phyloP scores from a whole-genome alignment of 345 rosid genomes.

The Linum tenue region DNA sequence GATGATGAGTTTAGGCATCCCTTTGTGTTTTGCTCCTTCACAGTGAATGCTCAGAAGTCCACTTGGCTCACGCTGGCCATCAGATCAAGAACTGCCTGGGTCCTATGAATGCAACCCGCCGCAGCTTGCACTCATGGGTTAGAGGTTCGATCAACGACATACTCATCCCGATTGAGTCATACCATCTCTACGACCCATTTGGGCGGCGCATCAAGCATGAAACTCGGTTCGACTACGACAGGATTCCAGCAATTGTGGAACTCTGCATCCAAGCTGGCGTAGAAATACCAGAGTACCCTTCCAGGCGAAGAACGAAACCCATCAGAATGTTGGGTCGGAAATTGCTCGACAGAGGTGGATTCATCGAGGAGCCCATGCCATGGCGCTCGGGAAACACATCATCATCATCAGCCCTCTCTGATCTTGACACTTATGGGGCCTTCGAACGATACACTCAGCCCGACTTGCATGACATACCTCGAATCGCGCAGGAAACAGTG shows the following conservation, averaged over 20 bases:
- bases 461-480: conserved; percentile 36
- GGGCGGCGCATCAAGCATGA: conserved; percentile 66
- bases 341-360: conserved; percentile 66
- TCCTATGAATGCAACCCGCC: conserved; percentile 31
- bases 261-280: conserved; percentile 87
- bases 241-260: conserved; percentile 83
- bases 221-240: conserved; percentile 69
- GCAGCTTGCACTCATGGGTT: conserved; percentile 61
- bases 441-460: conserved; percentile 43
- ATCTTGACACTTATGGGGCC: conserved; percentile 72
- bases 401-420: conserved; percentile 37
- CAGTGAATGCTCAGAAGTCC: conserved; percentile 77
- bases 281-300: conserved; percentile 73
- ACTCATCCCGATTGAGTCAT: conserved; percentile 75
- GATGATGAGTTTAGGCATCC: not conserved
- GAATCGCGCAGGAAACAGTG: conserved; percentile 71
- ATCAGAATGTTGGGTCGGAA: conserved; percentile 67
- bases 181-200: conserved; percentile 81
- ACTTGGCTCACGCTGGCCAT: conserved; percentile 64
- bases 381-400: conserved; percentile 25
- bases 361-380: conserved; percentile 44
- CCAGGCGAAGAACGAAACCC: conserved; percentile 64
- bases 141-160: conserved; percentile 62
- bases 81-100: conserved; percentile 54
- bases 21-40: conserved; percentile 8